phyloP scores from a whole-genome alignment of 2,329 filamentous ascomycete species.

The Colletotrichum sp. region DNA sequence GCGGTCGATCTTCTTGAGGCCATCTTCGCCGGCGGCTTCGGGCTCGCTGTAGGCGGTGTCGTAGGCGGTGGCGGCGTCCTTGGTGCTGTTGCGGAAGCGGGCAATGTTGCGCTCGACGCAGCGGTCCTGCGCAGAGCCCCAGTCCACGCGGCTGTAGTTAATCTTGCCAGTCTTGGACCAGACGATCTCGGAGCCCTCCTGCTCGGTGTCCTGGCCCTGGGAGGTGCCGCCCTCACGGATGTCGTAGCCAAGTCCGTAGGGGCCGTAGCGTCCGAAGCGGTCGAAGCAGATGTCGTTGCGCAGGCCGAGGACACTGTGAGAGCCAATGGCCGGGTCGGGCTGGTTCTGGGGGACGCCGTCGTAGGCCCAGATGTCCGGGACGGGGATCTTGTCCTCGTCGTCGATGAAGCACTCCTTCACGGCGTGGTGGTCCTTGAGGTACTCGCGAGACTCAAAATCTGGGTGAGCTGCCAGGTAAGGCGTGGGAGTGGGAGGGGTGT shows the following conservation, averaged over 20 bases:
- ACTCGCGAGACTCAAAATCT: slow-evolving; percentile 67
- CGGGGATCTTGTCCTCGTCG: slow-evolving; percentile 56
- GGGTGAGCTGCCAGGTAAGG: slow-evolving; percentile 64
- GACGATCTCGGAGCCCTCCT: slow-evolving; percentile 66
- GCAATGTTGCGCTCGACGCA: slow-evolving; percentile 66
- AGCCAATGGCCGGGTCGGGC: slow-evolving; percentile 79
- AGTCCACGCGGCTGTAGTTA: slow-evolving; percentile 60
- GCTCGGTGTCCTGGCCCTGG: slow-evolving; percentile 75
- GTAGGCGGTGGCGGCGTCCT: slow-evolving; percentile 24
- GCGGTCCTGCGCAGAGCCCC: slow-evolving; percentile 57
- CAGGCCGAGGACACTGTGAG: slow-evolving; percentile 75
- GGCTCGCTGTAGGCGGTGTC: not conserved
- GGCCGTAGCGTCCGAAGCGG: slow-evolving; percentile 81
- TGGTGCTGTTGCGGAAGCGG: slow-evolving; percentile 59
- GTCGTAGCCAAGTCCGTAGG: slow-evolving; percentile 86
- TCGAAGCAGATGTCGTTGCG: slow-evolving; percentile 86
- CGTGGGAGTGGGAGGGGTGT: slow-evolving; percentile 44
- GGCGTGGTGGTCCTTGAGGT: slow-evolving; percentile 55
- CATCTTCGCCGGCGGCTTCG: slow-evolving; percentile 14
- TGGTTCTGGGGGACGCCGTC: slow-evolving; percentile 76
- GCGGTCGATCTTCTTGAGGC: slow-evolving; percentile 54
- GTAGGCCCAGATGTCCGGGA: slow-evolving; percentile 71
- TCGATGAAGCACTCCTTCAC: slow-evolving; percentile 70
- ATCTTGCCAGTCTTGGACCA: slow-evolving; percentile 62
- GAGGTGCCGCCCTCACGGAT: slow-evolving; percentile 72